Evolutionary conservation across 352 stramenopile species (phyloP), one percentile per base, ranked within the genome.

Genomic region (Peronospora destructor): DNA sequence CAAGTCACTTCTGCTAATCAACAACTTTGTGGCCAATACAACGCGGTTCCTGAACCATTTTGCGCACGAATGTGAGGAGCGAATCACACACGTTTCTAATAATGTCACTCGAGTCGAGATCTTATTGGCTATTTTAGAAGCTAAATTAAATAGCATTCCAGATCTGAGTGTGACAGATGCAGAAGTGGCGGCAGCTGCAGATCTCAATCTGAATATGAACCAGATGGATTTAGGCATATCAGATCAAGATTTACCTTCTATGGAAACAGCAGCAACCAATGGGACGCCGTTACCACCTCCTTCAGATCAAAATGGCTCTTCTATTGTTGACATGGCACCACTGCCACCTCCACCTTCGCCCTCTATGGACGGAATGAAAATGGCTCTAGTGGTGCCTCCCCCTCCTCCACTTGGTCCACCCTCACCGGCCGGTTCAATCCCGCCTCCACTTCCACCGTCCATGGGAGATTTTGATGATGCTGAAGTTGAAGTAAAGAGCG

Each of bases 11-110:
- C 55, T 92, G 55, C 71, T 94, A 8, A 60, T 94, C 49, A 94
- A 85, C 66, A 92, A 94, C 53, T 94, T 94, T 48, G 76, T 90
- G 35, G 64, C 76, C 43, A 94, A 92, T 66, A 91, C 78, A 13
- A 87, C 78, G 56, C 71, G 77, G 14, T 94, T 94, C 63, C 63
- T 94, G 39, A 94, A 94, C 59, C 77, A 89, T 53, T 92, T 94
- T 55, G 75, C 77, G 17, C 60, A 83, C 61, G 74, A 89, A 45
- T 91, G 79, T 67, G 84, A 94, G 56, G 79, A 90, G 46, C 78
- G 81, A 23, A 83, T 94, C 42, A 49, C 67, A 34, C 66, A 60
- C 42, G 78, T 91, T 30, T 85, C 78, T 17, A 71, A 68, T 26
- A 84, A 78, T 47, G 70, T 94, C 46, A 90, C 78, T 40, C 71